Evolutionary conservation across 768 basidiomycete genomes (phyloP), one percentile per base, ranked within the genome.

Genomic region (Porpolomopsis calyptriformis): DNA sequence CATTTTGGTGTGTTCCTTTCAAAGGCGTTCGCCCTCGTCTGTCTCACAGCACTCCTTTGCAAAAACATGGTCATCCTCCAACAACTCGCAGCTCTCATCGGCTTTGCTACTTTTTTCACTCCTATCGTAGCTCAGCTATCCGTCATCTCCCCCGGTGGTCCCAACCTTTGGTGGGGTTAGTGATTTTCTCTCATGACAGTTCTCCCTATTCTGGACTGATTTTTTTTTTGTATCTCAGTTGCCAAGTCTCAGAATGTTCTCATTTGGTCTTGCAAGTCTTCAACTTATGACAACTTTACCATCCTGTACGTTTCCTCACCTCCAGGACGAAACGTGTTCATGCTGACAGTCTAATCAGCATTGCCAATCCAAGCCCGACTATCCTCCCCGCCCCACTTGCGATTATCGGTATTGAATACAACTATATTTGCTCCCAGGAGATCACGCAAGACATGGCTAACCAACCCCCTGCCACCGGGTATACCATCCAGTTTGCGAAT

Each of bases 111-210:
- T 51, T 53, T 74, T 54, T 48, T 59, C 43, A 57, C 60, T 50
- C 54, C 64, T 34, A 67, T 63, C 34, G 57, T 61, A 50, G 72
- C 72, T 6, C 61, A 69, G 50, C 36, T 46, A 47, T 25, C 53
- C 33, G 63, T 82, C 64, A 61, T 68, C 37, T 54, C 58, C 34
- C 80, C 80, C 2, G 63, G 66, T 25, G 56, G 62, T 10, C 34
- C 66, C 1, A 43, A 61, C 52, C 55, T 63, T 6, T 82, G 80
- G 80, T 82, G 80, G 80, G 74, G 80, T 82, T 49, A 41, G 76
- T 70, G 11, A 0, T 23, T 26, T 19, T 44, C 42, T n/a, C 25
- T 34, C 5, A 41, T 43, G 16, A 16, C 33, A 9, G 9, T 25
- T 31, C 18, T 18, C 5, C 20, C 26, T 1, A 18, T 16, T 37